Base-by-base conservation (phyloP, 163 green algal genomes). In the Scenedesmus sp. region DNA sequence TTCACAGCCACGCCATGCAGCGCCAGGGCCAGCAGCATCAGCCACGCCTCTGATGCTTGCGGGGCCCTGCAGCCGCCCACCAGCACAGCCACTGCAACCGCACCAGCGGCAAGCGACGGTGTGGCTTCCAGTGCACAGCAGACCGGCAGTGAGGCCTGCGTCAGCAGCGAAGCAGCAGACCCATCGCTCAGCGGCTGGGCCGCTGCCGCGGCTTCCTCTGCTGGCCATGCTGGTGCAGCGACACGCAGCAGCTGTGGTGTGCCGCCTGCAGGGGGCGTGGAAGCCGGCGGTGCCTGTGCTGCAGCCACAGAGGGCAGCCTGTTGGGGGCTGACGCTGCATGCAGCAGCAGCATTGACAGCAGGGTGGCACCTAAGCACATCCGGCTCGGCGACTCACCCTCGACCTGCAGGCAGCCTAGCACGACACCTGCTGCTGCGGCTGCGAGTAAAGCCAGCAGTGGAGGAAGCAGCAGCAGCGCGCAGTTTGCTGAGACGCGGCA, bases 371-470 rank as follows among this genome's bases (percentile, higher is more conserved):
- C 81, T 26, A 13, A 42, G 33, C 37, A 78, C 18, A 68, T 87
- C 42, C 15, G 26, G 20, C 82, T 87, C 5, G 82, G 82, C 15
- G 82, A 87, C 53, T 87, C 82, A 49, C 82, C 82, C 18, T 79
- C 33, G 40, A 76, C 65, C 9, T 76, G 26, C 6, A 76, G 65
- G 65, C 65, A 37, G 7, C 30, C 65, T 20, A 65, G 2, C 18
- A 61, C 20, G 9, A 42, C 68, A 65, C 24, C 37, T 42, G 37
- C 1, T 35, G 59, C 7, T 88, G 35, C 35, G 9, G 35, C 35
- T 81, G 72, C 13, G 3, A 49, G 35, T n/a, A 16, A n/a, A 70
- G 56, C n/a, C 72, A 49, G 72, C 72, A 81, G 72, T n/a, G 72
- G 24, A 81, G 37, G 72, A 26, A 81, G 72, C 72, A 46, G 37